Conservation (phyloP, 257 asterid genomes). For the Voacanga thouarsii region DNA sequence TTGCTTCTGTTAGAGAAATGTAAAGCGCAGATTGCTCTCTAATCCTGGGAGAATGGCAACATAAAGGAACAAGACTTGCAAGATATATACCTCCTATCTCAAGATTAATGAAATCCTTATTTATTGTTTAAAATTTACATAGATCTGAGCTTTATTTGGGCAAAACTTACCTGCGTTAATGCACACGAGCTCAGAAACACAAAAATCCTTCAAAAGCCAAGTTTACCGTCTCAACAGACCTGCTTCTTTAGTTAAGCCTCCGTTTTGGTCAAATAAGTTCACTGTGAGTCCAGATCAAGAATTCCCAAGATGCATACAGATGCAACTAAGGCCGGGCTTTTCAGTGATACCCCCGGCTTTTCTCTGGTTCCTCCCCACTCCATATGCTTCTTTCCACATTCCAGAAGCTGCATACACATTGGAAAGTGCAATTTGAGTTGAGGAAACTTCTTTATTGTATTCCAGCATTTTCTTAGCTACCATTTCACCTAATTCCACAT, state of each 20-base stretch:
- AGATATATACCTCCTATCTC: too few species aligned
- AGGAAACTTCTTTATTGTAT: constrained; percentile 18
- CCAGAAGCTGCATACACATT: constrained; percentile 42
- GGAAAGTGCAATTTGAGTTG: constrained; percentile 26
- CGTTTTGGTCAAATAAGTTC: not conserved
- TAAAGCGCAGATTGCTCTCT: not conserved
- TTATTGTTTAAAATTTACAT: too few species aligned
- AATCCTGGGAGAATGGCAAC: not conserved
- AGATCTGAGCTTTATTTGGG: not conserved
- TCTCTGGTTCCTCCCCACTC: constrained; percentile 30
- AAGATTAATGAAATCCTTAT: too few species aligned
- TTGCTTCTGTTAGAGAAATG: too few species aligned
- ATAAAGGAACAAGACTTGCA: not conserved
- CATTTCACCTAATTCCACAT: constrained; percentile 30
- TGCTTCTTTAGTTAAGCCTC: not conserved
- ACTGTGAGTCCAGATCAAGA: constrained; percentile 13
- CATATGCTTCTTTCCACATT: constrained; percentile 44
- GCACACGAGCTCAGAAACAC: not conserved
- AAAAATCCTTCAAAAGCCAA: not conserved
- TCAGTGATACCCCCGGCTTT: constrained; percentile 19
- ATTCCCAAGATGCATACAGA: constrained; percentile 18
- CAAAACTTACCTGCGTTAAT: not conserved
- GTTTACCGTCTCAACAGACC: not conserved
- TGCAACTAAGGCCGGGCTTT: constrained; percentile 39
- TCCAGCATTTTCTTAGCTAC: constrained; percentile 30